These are phyloP conservation scores for Metschnikowia kunwiensis DNA, from an alignment of 805 yeast species.

Conservation along the genomic window DNA sequence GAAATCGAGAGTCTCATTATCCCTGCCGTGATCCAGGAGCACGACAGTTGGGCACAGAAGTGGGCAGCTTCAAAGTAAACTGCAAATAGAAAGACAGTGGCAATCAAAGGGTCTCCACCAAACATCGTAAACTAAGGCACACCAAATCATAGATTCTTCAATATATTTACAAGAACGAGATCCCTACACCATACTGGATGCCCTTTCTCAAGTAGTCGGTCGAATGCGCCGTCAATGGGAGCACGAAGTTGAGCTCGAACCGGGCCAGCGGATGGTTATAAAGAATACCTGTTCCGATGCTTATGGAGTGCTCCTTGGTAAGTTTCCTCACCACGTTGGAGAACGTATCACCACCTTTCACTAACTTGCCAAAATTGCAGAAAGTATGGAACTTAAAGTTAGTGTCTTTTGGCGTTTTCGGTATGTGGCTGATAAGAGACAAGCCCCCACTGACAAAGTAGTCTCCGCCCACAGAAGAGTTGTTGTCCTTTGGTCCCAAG, in stretches of 20 bases:
- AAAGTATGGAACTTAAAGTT: slow-evolving; percentile 50
- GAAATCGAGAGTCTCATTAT: slow-evolving; percentile 81
- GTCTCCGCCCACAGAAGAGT: slow-evolving; percentile 53
- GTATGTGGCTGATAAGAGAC: slow-evolving; percentile 43
- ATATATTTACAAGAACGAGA: slow-evolving; percentile 55
- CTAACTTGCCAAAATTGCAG: slow-evolving; percentile 46
- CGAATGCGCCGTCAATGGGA: slow-evolving; percentile 46
- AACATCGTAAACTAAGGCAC: no score
- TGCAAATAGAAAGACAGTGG: no score
- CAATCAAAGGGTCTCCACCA: no score
- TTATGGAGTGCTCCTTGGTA: slow-evolving; percentile 28
- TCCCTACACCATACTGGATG: slow-evolving; percentile 56
- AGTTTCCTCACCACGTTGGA: slow-evolving; percentile 14
- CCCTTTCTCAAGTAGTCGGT: slow-evolving; percentile 51
- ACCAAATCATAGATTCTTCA: no score
- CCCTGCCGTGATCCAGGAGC: slow-evolving; percentile 69
- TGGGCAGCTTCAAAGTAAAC: slow-evolving; percentile 2
- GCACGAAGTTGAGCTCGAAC: slow-evolving; percentile 53
- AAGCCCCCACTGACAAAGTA: slow-evolving; percentile 45
- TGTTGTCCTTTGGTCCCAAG: slow-evolving; percentile 52
- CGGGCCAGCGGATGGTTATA: slow-evolving; percentile 58
- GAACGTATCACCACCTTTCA: slow-evolving; percentile 8
- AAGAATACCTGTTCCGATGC: slow-evolving; percentile 48
- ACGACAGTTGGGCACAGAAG: slow-evolving; percentile 54
- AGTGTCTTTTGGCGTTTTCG: slow-evolving; percentile 39